Evolutionary conservation across 306 rosid species (phyloP).

Genomic region (Comarum palustre): DNA sequence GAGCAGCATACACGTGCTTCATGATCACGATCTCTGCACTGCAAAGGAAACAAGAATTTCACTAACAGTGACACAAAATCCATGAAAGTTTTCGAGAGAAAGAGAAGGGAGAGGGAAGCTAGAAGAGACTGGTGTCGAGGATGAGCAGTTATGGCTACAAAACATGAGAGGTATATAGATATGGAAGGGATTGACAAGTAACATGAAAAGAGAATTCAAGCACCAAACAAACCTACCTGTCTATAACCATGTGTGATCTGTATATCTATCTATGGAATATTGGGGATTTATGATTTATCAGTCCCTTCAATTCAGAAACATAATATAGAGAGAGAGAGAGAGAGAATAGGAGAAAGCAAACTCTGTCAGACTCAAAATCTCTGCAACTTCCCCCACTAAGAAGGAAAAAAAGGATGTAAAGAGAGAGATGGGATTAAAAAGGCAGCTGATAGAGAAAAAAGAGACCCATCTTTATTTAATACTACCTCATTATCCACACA

Average conservation of each 20-base stretch:
- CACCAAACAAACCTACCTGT: slow-evolving; percentile 40
- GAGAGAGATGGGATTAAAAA: slow-evolving; percentile 49
- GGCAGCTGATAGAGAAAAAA: slow-evolving; percentile 32
- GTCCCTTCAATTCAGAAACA: slow-evolving; percentile 23
- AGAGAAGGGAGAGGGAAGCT: slow-evolving; percentile 13
- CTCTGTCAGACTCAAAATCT: slow-evolving; percentile 76
- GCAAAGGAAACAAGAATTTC: slow-evolving; percentile 46
- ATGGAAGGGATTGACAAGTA: slow-evolving; percentile 13
- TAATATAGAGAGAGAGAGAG: slow-evolving; percentile 25
- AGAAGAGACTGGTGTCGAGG: slow-evolving; percentile 7
- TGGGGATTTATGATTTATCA: slow-evolving; percentile 20
- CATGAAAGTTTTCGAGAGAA: slow-evolving; percentile 27
- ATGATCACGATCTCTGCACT: slow-evolving; percentile 46
- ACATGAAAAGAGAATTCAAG: slow-evolving; percentile 30
- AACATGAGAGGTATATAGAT: slow-evolving; percentile 17
- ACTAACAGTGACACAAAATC: slow-evolving; percentile 43
- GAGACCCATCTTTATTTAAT: slow-evolving; percentile 67
- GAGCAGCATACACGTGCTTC: slow-evolving; percentile 66
- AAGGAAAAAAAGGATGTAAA: slow-evolving; percentile 32
- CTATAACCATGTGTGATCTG: slow-evolving; percentile 20
- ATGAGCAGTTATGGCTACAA: slow-evolving; percentile 31
- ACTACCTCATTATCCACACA: slow-evolving; percentile 55
- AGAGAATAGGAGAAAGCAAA: slow-evolving; percentile 34
- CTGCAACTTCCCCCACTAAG: slow-evolving; percentile 60
- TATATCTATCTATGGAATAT: slow-evolving; percentile 26